phyloP scores from a whole-genome alignment of 2,329 filamentous ascomycete genomes.

The Mycosphaerelloides madeirae region DNA sequence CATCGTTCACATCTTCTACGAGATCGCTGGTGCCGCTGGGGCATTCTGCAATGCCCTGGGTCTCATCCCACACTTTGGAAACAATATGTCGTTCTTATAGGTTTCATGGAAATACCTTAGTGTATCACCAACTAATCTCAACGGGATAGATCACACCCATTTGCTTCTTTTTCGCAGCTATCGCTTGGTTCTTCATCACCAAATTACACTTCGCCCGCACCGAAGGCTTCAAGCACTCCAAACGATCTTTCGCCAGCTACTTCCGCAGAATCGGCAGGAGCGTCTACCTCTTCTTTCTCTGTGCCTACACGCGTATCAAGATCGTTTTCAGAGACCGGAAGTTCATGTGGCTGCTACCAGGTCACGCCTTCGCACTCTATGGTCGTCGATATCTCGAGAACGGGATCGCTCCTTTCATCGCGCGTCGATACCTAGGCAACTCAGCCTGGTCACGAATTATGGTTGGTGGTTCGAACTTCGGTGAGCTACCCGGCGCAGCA shows the following conservation, averaged over 20 bases:
- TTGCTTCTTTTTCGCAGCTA: conserved; percentile 4
- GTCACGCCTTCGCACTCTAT: conserved; percentile 1
- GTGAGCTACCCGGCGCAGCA: conserved; percentile 3
- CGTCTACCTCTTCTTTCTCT: conserved; percentile 7
- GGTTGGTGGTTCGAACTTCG: conserved; percentile 9
- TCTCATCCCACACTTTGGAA: conserved; percentile 8
- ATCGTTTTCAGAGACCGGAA: conserved; percentile 7
- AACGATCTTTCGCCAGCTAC: conserved; percentile 3
- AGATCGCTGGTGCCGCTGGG: conserved; percentile 6
- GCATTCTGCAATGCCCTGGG: conserved; percentile 8
- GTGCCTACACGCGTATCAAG: conserved; percentile 3
- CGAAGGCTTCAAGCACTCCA: not conserved
- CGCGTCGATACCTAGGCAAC: conserved; percentile 7
- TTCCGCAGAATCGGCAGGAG: conserved; percentile 2
- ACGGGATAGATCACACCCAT: not conserved
- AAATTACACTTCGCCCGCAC: conserved; percentile 5
- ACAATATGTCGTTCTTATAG: conserved; percentile 8
- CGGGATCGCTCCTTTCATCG: conserved; percentile 6
- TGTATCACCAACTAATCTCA: too few relatives aligned
- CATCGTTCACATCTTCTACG: conserved; percentile 10
- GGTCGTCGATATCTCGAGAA: conserved; percentile 4
- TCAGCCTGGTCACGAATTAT: conserved; percentile 9
- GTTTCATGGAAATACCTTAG: too few relatives aligned
- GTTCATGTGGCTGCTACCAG: conserved; percentile 7
- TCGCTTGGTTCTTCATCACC: conserved; percentile 10